Conservation (phyloP, 2,329 filamentous ascomycete genomes). For the Orbilia quercus region DNA sequence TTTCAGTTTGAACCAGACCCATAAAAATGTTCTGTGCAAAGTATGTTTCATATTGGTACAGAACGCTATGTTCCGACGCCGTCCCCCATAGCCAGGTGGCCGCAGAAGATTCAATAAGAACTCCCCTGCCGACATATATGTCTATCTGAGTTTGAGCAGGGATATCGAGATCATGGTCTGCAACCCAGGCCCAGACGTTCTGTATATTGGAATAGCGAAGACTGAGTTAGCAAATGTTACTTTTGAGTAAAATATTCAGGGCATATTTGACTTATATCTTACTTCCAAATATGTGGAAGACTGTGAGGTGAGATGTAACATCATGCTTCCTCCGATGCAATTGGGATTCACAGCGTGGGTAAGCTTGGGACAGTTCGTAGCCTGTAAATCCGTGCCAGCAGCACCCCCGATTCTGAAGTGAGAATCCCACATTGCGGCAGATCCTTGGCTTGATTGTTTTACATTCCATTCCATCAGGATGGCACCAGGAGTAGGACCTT, state of each 20-base stretch:
- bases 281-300: conserved; percentile 64
- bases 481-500: conserved; percentile 74
- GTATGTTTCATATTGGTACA: conserved; percentile 68
- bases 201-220: background rate
- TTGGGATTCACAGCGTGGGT: conserved; percentile 61
- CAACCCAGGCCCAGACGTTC: conserved; percentile 67
- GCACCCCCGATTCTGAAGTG: conserved; percentile 62
- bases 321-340: conserved; percentile 63
- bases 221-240: conserved; percentile 54
- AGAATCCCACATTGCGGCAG: conserved; percentile 74
- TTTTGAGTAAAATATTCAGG: too few relatives aligned
- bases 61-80: conserved; percentile 66
- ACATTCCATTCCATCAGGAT: conserved; percentile 80
- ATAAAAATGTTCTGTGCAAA: conserved; percentile 67
- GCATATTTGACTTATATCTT: background rate
- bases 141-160: conserved; percentile 61
- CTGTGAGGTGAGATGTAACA: conserved; percentile 62
- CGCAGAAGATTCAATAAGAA: conserved; percentile 61
- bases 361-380: conserved; percentile 65
- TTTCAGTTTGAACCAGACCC: conserved; percentile 67
- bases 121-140: conserved; percentile 62
- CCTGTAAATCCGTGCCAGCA: conserved; percentile 63
- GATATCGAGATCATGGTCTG: conserved; percentile 64
- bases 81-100: conserved; percentile 65
- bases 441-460: conserved; percentile 63